These are phyloP conservation scores for Gynochthodes officinalis DNA, from an alignment of 257 asterid genomes.

Conservation along the genomic window DNA sequence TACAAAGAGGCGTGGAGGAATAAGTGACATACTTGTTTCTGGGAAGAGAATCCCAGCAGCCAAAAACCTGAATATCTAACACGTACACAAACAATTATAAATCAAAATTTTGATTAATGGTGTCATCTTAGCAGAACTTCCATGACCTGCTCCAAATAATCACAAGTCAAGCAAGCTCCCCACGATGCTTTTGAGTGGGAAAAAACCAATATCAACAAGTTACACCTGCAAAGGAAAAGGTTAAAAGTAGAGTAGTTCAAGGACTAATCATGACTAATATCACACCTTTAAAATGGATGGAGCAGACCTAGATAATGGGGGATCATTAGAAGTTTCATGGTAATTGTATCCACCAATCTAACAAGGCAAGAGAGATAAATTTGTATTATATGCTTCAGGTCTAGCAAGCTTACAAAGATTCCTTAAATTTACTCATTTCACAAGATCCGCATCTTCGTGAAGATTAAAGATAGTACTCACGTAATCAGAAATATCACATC, in stretches of 20 bases:
- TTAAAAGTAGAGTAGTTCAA: conserved; percentile 6
- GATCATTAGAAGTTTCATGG: not conserved
- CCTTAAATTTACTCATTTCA: not conserved
- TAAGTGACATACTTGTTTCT: not conserved
- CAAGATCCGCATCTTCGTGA: conserved; percentile 5
- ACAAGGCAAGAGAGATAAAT: not conserved
- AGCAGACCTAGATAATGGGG: not conserved
- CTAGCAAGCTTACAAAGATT: not conserved
- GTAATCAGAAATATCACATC: not conserved
- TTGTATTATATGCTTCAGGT: not conserved
- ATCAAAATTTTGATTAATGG: conserved; percentile 1
- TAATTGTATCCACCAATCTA: not conserved
- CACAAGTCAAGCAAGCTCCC: conserved; percentile 29
- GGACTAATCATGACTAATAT: not conserved
- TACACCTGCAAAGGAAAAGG: conserved; percentile 26
- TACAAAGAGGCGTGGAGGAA: not conserved
- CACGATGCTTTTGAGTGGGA: conserved; percentile 20
- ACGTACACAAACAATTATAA: not conserved
- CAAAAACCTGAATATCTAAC: not conserved
- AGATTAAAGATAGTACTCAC: conserved; percentile 14
- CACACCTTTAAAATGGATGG: not conserved
- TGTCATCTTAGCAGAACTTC: not conserved
- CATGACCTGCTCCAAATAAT: conserved; percentile 26
- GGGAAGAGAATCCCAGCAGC: not conserved
- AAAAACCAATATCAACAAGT: conserved; percentile 22